These are phyloP conservation scores for Coniochaeta sp. DNA, from an alignment of 2,329 filamentous ascomycete species.

Conservation along the genomic window DNA sequence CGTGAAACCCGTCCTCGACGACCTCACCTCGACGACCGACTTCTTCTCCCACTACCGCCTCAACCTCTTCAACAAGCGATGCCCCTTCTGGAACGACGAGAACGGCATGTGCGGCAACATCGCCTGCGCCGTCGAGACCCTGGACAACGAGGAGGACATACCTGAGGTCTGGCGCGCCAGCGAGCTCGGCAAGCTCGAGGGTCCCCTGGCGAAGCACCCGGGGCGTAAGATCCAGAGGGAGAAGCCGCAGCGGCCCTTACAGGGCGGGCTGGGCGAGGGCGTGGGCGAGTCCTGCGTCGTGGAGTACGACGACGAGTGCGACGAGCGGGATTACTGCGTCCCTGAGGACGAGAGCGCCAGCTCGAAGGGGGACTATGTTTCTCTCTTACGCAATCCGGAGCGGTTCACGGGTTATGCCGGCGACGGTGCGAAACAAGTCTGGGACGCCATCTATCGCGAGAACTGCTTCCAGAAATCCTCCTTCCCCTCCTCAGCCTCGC, in stretches of 20 bases:
- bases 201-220: constrained; percentile 85
- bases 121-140: constrained; percentile 88
- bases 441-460: constrained; percentile 94
- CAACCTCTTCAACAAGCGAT: constrained; percentile 89
- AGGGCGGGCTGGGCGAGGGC: constrained; percentile 74
- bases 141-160: constrained; percentile 93
- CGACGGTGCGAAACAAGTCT: constrained; percentile 78
- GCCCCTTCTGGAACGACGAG: constrained; percentile 93
- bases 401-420: constrained; percentile 92
- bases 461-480: constrained; percentile 82
- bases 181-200: constrained; percentile 86
- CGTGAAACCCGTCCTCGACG: constrained; percentile 69
- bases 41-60: constrained; percentile 98
- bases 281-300: constrained; percentile 95
- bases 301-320: constrained; percentile 95
- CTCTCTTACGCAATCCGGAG: constrained; percentile 86
- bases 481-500: constrained; percentile 50
- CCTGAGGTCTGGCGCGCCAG: constrained; percentile 86
- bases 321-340: constrained; percentile 93
- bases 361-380: constrained; percentile 93
- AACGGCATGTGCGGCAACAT: constrained; percentile 95
- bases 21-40: constrained; percentile 80
- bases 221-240: constrained; percentile 66
- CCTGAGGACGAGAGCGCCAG: constrained; percentile 85
- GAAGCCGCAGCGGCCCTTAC: constrained; percentile 64